These are phyloP conservation scores for Trematosphaeria pertusa DNA, from an alignment of 2,329 filamentous ascomycete species.

Conservation along the genomic window DNA sequence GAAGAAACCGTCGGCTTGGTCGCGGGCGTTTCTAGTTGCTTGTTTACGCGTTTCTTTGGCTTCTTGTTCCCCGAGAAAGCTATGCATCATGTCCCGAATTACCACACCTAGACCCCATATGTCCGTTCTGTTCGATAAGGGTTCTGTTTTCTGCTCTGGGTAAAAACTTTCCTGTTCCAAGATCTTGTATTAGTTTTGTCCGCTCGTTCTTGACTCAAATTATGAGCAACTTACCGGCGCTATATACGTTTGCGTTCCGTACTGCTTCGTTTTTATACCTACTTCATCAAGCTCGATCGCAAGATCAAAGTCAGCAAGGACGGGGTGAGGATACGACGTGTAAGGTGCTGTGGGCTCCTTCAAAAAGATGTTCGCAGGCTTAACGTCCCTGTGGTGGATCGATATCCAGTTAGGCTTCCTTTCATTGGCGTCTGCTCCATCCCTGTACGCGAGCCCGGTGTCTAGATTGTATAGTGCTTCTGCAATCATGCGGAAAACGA, in stretches of 20 bases:
- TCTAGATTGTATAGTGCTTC: neutral
- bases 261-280: too few relatives aligned
- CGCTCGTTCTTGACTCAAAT: neutral
- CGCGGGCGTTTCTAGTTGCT: too few relatives aligned
- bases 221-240: neutral
- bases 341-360: neutral
- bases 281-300: too few relatives aligned
- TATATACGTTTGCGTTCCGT: too few relatives aligned
- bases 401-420: neutral
- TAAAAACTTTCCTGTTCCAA: too few relatives aligned
- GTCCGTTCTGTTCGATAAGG: neutral
- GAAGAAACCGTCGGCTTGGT: too few relatives aligned
- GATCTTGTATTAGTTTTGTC: too few relatives aligned
- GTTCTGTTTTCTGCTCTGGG: neutral
- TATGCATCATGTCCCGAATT: neutral
- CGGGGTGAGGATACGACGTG: neutral
- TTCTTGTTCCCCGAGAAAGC: too few relatives aligned
- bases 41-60: too few relatives aligned
- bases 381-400: neutral
- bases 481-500: neutral
- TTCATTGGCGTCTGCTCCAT: neutral
- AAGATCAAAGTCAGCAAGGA: neutral
- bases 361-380: neutral
- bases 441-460: neutral
- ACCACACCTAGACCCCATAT: neutral